These are phyloP conservation scores for Crassisporium funariophilum DNA, from an alignment of 768 basidiomycete genomes.

Conservation along the genomic window DNA sequence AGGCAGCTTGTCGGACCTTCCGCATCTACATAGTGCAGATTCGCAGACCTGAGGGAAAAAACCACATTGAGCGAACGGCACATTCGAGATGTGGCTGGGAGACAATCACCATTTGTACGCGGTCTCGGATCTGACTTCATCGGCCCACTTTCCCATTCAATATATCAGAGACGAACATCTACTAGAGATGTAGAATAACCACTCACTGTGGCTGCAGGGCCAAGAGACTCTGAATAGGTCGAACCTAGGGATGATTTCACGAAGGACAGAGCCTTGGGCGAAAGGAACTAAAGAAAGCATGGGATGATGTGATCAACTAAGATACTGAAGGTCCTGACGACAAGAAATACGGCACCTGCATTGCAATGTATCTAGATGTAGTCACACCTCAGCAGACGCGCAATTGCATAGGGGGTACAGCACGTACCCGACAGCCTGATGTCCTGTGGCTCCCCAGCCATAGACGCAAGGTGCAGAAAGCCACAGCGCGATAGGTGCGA, in stretches of 20 bases:
- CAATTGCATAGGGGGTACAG: background rate
- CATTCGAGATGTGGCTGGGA: background rate
- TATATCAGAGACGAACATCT: background rate
- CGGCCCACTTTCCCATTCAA: constrained; percentile 46
- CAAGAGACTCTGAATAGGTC: constrained; percentile 46
- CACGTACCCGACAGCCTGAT: constrained; percentile 47
- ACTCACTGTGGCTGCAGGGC: constrained; percentile 49
- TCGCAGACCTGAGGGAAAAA: constrained; percentile 32
- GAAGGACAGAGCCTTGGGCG: constrained; percentile 47
- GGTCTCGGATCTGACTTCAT: constrained; percentile 42
- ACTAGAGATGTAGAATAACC: background rate
- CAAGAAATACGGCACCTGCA: constrained; percentile 31
- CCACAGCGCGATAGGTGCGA: constrained; percentile 9
- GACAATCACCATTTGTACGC: constrained; percentile 39
- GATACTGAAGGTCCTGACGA: background rate
- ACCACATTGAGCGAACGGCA: background rate
- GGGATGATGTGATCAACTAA: background rate
- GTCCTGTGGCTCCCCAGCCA: constrained; percentile 46
- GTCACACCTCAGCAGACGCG: background rate
- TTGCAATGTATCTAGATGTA: constrained; percentile 39
- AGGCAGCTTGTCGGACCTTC: constrained; percentile 30
- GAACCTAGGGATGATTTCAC: constrained; percentile 47
- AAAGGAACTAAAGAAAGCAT: constrained; percentile 41
- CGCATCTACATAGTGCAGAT: constrained; percentile 54
- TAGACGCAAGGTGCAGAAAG: constrained; percentile 21